Conservation (phyloP, 805 yeast species). For the Clavispora asparagi region DNA sequence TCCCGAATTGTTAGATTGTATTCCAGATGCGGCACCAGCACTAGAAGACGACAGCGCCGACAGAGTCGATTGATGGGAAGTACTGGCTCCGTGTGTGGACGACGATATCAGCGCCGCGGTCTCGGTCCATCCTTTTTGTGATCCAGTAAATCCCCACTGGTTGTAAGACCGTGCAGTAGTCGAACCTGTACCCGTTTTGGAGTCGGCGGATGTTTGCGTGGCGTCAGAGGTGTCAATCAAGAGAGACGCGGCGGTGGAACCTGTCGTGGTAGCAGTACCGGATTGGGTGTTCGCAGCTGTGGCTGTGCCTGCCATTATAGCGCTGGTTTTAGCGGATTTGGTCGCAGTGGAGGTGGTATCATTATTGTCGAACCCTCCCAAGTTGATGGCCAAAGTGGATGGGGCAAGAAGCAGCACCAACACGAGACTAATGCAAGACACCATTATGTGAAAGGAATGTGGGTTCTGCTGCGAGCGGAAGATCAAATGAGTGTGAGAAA, state of each 20-base stretch:
- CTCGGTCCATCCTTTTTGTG: constrained; percentile 31
- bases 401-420: background rate
- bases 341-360: background rate
- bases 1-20: background rate
- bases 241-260: background rate
- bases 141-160: constrained; percentile 40
- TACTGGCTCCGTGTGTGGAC: background rate
- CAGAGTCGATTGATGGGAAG: background rate
- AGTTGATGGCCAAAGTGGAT: constrained; percentile 7
- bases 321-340: background rate
- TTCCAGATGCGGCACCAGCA: background rate
- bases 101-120: constrained; percentile 4
- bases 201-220: constrained; percentile 2
- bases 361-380: constrained; percentile 12
- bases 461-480: background rate
- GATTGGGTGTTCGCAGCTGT: background rate
- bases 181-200: background rate
- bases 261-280: background rate
- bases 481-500: background rate
- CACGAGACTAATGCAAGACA: background rate
- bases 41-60: background rate
- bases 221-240: background rate
- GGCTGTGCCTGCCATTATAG: background rate
- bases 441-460: background rate
- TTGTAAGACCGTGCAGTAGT: constrained; percentile 17